Base-by-base conservation (phyloP, 2,329 filamentous ascomycete genomes). In the Fusarium sp. region DNA sequence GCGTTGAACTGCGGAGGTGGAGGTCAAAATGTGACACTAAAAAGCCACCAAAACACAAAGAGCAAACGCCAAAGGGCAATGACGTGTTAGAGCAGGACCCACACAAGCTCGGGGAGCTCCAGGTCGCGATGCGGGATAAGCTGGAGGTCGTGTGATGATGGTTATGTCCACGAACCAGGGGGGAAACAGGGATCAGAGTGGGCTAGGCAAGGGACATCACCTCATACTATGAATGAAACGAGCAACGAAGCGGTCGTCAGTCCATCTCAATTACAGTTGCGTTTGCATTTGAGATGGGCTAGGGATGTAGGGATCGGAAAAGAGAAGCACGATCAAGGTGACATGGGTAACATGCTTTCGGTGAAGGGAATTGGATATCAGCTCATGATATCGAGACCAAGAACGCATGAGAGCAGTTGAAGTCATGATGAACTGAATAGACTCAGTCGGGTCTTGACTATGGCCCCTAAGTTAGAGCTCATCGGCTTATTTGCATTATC, bases 51-150 rank as follows among this genome's bases (percentile, higher is more conserved):
- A 59, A 68, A 57, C 25, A 37, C 57, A 58, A 68, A 65, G 28
- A 68, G 67, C 38, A 47, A 50, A 57, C 56, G 56, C 54, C 50
- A 66, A 59, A 69, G 50, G 42, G 49, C 65, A 54, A 75, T 77
- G 74, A 75, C 74, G 72, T 72, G 66, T 66, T 74, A 49, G 43
- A 64, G 42, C 47, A 37, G 62, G 76, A 72, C 76, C 76, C 76
- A 78, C 76, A 78, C 76, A 70, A 78, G 76, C 76, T 77, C 72
- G 65, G 71, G 69, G 75, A 78, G 76, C 76, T 78, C 76, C 70
- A 76, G 64, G 64, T 67, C 63, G 70, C 63, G 69, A 78, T 75
- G 69, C 65, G 65, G 63, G 72, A 72, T 62, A 59, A 74, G 52
- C 64, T 75, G 66, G 62, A 65, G 63, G 67, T 70, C 67, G 67